Percentiles rank a stretch among this genome's conserved stretches.
These are phyloP conservation scores for Malassezia arunalokei DNA, from an alignment of 1,284 basidiomycete genomes.

Conservation along the genomic window DNA sequence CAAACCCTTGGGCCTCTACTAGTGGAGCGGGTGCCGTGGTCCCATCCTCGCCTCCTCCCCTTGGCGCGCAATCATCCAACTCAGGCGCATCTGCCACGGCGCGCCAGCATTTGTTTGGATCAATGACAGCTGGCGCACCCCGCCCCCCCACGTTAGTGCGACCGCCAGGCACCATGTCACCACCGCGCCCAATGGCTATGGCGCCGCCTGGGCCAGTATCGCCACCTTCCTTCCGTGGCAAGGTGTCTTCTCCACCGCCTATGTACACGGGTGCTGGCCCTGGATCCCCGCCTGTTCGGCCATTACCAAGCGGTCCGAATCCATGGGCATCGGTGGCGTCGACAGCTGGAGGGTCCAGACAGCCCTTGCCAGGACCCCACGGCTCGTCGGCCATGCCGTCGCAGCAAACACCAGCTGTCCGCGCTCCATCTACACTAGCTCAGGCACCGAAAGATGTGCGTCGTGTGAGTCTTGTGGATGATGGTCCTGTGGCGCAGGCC, in stretches of 20 bases:
- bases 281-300: conserved; percentile 6
- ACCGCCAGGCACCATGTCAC: not conserved
- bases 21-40: not conserved
- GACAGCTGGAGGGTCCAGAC: not conserved
- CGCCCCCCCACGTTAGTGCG: not conserved
- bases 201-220: conserved; percentile 15
- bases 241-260: conserved; percentile 8
- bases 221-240: conserved; percentile 2
- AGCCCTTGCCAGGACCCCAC: not conserved
- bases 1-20: not conserved
- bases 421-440: not conserved
- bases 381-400: not conserved
- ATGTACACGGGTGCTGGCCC: conserved; percentile 9
- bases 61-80: not conserved
- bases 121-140: not conserved
- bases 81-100: not conserved
- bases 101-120: conserved; percentile 15
- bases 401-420: not conserved
- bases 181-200: not conserved
- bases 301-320: not conserved
- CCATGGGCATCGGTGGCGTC: not conserved
- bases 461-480: conserved; percentile 41
- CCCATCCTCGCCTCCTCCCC: not conserved
- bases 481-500: conserved; percentile 33
- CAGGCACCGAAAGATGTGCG: conserved; percentile 3